A percentile compares a stretch with the other conserved stretches of the same genome.
These are phyloP conservation scores for Liquidambar formosana DNA, from an alignment of 164 flowering plant genomes.

Conservation along the genomic window DNA sequence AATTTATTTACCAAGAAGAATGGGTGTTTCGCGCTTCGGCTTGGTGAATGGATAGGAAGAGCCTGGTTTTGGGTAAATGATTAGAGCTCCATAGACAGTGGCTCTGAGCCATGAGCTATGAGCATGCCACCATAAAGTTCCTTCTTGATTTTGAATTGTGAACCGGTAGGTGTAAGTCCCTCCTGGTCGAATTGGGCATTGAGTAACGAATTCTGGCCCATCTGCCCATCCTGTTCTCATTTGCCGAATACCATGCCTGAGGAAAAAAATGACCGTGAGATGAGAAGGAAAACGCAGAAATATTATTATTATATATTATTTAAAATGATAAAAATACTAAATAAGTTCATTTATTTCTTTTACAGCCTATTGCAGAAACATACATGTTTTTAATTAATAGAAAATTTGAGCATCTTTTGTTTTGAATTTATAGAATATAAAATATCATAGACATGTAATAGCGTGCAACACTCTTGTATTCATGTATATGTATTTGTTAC, in stretches of 20 bases:
- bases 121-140: conserved; percentile 81
- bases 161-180: conserved; percentile 64
- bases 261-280: neutral
- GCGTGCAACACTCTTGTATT: too few species aligned
- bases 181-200: conserved; percentile 72
- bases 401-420: too few species aligned
- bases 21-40: conserved; percentile 50
- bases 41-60: conserved; percentile 55
- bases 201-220: conserved; percentile 71
- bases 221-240: conserved; percentile 71
- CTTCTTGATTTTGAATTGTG: conserved; percentile 62
- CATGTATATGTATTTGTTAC: neutral
- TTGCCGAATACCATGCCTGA: conserved; percentile 69
- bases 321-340: too few species aligned
- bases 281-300: neutral
- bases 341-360: too few species aligned
- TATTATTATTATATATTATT: too few species aligned
- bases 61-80: conserved; percentile 49
- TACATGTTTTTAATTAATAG: too few species aligned
- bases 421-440: too few species aligned
- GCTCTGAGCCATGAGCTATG: conserved; percentile 80
- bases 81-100: conserved; percentile 66
- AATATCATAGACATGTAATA: too few species aligned
- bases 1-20: conserved; percentile 50
- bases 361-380: too few species aligned